phyloP scores from a whole-genome alignment of 495 filamentous ascomycete genomes.

The Melanomma pulvis-pyrius region DNA sequence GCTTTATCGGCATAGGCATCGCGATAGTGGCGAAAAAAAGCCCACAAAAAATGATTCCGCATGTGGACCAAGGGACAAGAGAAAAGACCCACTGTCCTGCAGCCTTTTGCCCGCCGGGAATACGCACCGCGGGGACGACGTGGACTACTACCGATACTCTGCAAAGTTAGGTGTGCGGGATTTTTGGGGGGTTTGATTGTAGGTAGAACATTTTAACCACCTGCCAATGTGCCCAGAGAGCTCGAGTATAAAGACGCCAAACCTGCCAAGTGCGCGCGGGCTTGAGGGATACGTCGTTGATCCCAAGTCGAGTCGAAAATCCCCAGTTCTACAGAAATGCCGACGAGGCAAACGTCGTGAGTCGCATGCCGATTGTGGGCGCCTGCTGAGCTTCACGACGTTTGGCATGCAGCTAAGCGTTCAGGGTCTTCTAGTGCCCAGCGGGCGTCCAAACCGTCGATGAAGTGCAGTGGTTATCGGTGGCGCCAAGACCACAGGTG shows the following conservation, averaged over 20 bases:
- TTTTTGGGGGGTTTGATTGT: background rate
- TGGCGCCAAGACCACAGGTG: background rate
- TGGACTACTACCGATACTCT: too few species aligned
- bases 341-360: background rate
- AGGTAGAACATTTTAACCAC: background rate
- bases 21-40: background rate
- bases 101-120: background rate
- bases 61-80: background rate
- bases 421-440: background rate
- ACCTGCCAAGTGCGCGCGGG: constrained; percentile 1
- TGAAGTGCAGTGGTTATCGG: background rate
- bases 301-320: background rate
- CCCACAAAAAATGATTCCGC: background rate
- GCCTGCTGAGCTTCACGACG: too few species aligned
- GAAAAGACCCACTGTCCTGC: background rate
- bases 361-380: background rate
- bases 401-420: background rate
- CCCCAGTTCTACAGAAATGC: background rate
- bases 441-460: background rate
- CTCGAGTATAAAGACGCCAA: constrained; percentile 5
- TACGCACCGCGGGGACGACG: background rate
- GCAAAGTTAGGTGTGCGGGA: background rate
- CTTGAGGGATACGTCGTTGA: background rate
- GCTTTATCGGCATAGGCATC: background rate
- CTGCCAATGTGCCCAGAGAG: constrained; percentile 2